These are phyloP conservation scores for Endogone sp. DNA, from an alignment of 192 early-diverging fungal genomes.

Conservation along the genomic window DNA sequence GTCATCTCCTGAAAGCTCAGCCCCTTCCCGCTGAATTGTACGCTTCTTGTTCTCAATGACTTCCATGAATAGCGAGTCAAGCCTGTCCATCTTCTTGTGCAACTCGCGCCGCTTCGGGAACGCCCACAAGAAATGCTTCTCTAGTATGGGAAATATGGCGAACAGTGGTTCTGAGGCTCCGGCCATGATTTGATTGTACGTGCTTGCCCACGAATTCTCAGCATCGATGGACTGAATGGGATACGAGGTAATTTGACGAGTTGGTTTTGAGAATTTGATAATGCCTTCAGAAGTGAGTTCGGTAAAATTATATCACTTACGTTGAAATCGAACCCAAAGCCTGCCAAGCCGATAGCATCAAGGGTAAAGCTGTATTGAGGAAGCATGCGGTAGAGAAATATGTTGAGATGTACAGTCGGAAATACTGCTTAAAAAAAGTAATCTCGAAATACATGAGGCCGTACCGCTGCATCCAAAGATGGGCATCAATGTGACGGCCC, in stretches of 20 bases:
- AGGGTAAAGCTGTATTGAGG: slow-evolving; percentile 52
- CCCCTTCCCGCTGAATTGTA: not conserved
- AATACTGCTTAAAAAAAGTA: too few species aligned
- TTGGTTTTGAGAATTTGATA: slow-evolving; percentile 9
- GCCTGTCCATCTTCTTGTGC: slow-evolving; percentile 5
- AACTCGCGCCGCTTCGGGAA: not conserved
- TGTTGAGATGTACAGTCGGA: too few species aligned
- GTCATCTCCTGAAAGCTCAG: not conserved
- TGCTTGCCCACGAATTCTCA: slow-evolving; percentile 20
- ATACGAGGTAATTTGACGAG: too few species aligned
- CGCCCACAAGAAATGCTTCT: slow-evolving; percentile 12
- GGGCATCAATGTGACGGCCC: too few species aligned
- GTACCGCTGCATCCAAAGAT: too few species aligned
- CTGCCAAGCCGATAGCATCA: slow-evolving; percentile 51
- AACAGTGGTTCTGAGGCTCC: slow-evolving; percentile 41
- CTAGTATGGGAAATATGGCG: slow-evolving; percentile 49
- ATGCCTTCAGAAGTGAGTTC: too few species aligned
- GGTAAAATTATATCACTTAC: slow-evolving; percentile 38
- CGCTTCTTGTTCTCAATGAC: slow-evolving; percentile 12
- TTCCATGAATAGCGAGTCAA: slow-evolving; percentile 7
- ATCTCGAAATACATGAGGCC: too few species aligned
- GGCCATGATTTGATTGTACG: slow-evolving; percentile 41
- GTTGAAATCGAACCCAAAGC: slow-evolving; percentile 52
- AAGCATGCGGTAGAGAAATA: too few species aligned
- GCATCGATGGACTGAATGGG: not conserved